Percentiles rank a stretch among this genome's conserved stretches.
Evolutionary conservation across 306 rosid genomes (phyloP).

Genomic region (Arachis stenosperma): DNA sequence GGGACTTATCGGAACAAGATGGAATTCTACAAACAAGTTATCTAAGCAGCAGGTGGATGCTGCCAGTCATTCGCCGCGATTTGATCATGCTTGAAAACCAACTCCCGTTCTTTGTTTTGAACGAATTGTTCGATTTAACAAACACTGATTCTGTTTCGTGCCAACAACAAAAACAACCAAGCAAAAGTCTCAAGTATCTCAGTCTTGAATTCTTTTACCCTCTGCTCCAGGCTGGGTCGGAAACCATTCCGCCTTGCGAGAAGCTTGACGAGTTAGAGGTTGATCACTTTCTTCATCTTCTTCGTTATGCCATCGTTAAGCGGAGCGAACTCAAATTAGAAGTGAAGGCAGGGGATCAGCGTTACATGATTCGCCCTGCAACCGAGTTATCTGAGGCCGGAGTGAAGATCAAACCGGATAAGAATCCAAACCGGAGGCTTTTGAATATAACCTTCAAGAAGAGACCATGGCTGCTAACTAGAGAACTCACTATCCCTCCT

Average conservation of each 20-base stretch:
- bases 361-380: conserved; percentile 33
- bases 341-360: conserved; percentile 12
- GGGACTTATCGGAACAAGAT: background rate
- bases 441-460: background rate
- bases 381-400: conserved; percentile 47
- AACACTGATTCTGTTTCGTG: background rate
- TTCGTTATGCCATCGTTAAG: conserved; percentile 24
- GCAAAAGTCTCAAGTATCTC: conserved; percentile 22
- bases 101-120: conserved; percentile 48
- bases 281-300: conserved; percentile 50
- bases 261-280: background rate
- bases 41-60: conserved; percentile 47
- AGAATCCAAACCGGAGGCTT: background rate
- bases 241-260: background rate
- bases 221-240: conserved; percentile 31
- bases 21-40: conserved; percentile 6
- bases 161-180: background rate
- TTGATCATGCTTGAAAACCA: conserved; percentile 60
- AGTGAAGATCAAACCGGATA: conserved; percentile 39
- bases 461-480: background rate
- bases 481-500: conserved; percentile 41
- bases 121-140: conserved; percentile 40
- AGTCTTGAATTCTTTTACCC: conserved; percentile 46
- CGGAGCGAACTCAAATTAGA: conserved; percentile 6
- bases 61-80: conserved; percentile 43